A percentile compares a stretch with the other conserved stretches of the same genome.
phyloP scores from a whole-genome alignment of 139 green algal species.

The Limnomonas spitsbergensis region DNA sequence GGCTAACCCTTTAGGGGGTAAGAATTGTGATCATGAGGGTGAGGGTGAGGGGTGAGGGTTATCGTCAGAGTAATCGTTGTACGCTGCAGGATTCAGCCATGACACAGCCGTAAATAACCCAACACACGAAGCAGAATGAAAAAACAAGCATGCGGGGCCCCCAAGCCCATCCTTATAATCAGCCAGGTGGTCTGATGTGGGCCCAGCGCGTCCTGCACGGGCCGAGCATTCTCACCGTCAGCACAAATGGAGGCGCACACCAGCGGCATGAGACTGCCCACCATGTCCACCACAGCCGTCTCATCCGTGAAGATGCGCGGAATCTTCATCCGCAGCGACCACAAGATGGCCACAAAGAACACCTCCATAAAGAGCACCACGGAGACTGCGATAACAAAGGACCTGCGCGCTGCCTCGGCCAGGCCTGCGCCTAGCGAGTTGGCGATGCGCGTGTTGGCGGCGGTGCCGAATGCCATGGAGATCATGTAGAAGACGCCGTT shows the following conservation, averaged over 20 bases:
- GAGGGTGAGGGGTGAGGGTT: too few species aligned
- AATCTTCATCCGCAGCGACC: slow-evolving; percentile 20
- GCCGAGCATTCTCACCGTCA: slow-evolving; percentile 54
- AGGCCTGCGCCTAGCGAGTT: slow-evolving; percentile 45
- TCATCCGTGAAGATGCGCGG: slow-evolving; percentile 34
- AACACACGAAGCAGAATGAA: neutral
- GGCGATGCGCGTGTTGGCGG: slow-evolving; percentile 44
- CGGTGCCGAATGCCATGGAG: slow-evolving; percentile 37
- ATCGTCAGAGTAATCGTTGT: too few species aligned
- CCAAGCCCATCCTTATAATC: too few species aligned
- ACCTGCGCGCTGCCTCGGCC: neutral
- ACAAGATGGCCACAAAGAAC: slow-evolving; percentile 21
- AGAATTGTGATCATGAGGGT: neutral
- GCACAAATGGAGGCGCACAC: slow-evolving; percentile 31
- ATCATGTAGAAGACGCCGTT: slow-evolving; percentile 45
- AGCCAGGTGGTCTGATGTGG: too few species aligned
- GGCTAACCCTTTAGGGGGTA: neutral
- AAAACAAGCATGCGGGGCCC: neutral
- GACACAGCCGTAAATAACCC: neutral
- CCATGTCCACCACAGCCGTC: slow-evolving; percentile 22
- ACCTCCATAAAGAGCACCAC: slow-evolving; percentile 23
- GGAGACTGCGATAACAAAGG: slow-evolving; percentile 3
- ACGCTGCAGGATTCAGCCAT: neutral
- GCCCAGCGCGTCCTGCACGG: too few species aligned
- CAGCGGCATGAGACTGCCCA: slow-evolving; percentile 29